A percentile compares a stretch with the other conserved stretches of the same genome.
Evolutionary conservation across 2,329 filamentous ascomycete species (phyloP).

Genomic region (Grosmannia huntii): DNA sequence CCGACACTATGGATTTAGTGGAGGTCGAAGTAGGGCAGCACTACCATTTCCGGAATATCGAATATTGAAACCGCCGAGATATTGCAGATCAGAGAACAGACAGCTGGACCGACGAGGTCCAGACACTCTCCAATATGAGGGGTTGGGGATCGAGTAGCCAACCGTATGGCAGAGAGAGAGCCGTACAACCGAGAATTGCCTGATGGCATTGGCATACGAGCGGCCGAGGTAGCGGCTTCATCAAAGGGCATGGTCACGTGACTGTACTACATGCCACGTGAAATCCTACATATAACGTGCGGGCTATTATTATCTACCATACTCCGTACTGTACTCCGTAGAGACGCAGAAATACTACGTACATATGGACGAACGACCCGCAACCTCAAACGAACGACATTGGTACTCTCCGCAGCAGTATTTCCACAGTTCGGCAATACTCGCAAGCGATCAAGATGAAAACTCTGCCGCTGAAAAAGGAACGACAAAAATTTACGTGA

Average conservation of each 20-base stretch:
- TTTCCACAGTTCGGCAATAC: background rate
- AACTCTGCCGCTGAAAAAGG: background rate
- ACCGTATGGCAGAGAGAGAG: background rate
- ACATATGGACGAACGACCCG: background rate
- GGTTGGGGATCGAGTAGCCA: background rate
- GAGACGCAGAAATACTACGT: no score
- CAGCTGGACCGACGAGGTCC: background rate
- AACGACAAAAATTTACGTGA: background rate
- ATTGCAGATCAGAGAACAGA: background rate
- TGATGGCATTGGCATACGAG: background rate
- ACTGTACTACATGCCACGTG: background rate
- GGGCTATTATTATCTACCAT: background rate
- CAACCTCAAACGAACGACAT: background rate
- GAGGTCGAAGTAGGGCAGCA: background rate
- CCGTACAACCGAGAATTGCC: background rate
- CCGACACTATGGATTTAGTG: background rate
- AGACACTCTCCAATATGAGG: background rate
- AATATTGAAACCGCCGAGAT: background rate
- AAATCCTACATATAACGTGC: background rate
- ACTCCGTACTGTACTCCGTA: no score
- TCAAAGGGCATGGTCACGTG: background rate
- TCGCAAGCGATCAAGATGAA: background rate
- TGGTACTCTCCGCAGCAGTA: background rate
- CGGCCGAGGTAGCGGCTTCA: background rate
- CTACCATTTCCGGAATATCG: background rate